phyloP scores from a whole-genome alignment of 768 basidiomycete species.

The Cyathus striatus region DNA sequence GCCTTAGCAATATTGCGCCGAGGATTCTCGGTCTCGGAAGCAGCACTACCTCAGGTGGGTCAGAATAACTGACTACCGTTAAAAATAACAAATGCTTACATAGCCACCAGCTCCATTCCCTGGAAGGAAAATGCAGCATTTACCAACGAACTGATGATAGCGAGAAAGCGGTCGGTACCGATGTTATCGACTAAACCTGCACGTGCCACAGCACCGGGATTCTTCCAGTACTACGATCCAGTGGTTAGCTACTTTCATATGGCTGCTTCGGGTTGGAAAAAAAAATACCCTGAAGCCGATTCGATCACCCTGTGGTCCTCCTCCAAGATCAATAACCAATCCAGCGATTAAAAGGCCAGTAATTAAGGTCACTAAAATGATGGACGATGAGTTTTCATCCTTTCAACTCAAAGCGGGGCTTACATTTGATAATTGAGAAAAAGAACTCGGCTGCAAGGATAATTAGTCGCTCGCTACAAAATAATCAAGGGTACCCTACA shows the following conservation, averaged over 20 bases:
- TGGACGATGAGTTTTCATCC: not conserved
- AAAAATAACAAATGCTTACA: conserved; percentile 30
- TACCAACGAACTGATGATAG: conserved; percentile 36
- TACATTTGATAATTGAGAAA: conserved; percentile 64
- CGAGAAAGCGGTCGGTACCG: conserved; percentile 44
- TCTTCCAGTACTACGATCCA: conserved; percentile 51
- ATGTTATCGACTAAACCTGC: conserved; percentile 35
- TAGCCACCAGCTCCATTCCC: conserved; percentile 70
- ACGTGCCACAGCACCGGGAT: conserved; percentile 59
- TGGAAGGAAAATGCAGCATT: conserved; percentile 72
- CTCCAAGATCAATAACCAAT: conserved; percentile 74
- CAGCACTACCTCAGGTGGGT: conserved; percentile 38
- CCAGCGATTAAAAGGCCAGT: conserved; percentile 56
- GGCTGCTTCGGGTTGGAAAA: not conserved
- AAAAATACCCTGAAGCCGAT: conserved; percentile 57
- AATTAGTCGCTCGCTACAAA: conserved; percentile 2
- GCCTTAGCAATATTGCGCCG: conserved; percentile 77
- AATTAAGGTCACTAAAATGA: conserved; percentile 46
- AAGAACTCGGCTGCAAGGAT: conserved; percentile 50
- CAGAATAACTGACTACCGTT: not conserved
- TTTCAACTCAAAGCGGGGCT: too few relatives aligned
- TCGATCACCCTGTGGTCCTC: conserved; percentile 61
- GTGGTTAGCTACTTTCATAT: conserved; percentile 1
- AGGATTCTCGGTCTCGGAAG: conserved; percentile 74
- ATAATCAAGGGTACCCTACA: conserved; percentile 21